Conservation (phyloP, 495 filamentous ascomycete species). For the Neohortaea acidophila region DNA sequence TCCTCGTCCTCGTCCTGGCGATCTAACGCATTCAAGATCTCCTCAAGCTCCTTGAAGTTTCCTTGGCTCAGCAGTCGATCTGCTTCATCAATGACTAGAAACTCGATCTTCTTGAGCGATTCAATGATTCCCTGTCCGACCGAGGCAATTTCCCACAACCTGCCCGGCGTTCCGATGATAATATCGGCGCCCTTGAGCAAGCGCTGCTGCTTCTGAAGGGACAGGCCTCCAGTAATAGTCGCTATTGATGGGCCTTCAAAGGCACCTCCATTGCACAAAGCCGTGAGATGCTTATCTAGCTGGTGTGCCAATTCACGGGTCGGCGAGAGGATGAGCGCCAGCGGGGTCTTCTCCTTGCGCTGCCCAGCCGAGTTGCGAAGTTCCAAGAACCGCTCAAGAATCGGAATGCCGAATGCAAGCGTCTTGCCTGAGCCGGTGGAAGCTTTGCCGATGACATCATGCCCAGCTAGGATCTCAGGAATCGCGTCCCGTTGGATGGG, state of each 20-base stretch:
- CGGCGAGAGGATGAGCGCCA: conserved; percentile 82
- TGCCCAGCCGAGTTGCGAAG: conserved; percentile 27
- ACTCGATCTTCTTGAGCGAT: conserved; percentile 55
- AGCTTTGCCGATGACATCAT: conserved; percentile 69
- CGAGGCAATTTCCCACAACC: conserved; percentile 87
- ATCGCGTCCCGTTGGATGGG: conserved; percentile 63
- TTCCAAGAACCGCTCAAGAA: conserved; percentile 49
- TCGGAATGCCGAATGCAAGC: conserved; percentile 66
- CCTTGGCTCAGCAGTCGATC: conserved; percentile 85
- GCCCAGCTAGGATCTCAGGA: conserved; percentile 56
- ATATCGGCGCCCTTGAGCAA: conserved; percentile 64
- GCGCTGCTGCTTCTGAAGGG: conserved; percentile 82
- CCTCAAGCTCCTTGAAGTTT: conserved; percentile 82
- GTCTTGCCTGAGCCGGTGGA: conserved; percentile 77
- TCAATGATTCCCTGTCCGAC: conserved; percentile 42
- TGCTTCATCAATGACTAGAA: conserved; percentile 86
- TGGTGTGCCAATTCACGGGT: conserved; percentile 91
- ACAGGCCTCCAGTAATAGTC: conserved; percentile 78
- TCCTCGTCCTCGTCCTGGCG: conserved; percentile 34
- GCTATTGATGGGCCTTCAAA: conserved; percentile 49
- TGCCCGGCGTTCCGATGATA: conserved; percentile 78
- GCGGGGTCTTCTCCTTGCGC: conserved; percentile 32
- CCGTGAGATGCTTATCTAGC: conserved; percentile 61
- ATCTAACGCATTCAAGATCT: conserved; percentile 67
- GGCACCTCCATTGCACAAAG: conserved; percentile 45